Percentiles rank a stretch among this genome's conserved stretches.
These are phyloP conservation scores for Auricularia auricula-judae DNA, from an alignment of 768 basidiomycete genomes.

Conservation along the genomic window DNA sequence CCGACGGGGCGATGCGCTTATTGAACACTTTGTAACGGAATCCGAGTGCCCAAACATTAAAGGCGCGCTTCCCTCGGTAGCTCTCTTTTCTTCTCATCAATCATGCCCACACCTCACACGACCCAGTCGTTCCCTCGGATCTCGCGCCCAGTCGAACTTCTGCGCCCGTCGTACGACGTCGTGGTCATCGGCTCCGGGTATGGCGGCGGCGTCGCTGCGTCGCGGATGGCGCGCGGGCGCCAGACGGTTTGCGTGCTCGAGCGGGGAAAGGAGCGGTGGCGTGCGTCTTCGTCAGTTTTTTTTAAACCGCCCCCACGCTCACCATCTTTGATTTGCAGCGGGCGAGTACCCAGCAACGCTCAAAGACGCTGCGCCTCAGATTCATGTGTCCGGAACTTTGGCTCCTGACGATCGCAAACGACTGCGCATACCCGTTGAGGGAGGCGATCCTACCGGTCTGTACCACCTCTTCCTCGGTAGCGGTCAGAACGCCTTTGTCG, in stretches of 20 bases:
- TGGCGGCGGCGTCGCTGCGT: slow-evolving; percentile 4
- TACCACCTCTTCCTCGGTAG: slow-evolving; percentile 1
- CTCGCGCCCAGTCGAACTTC: background rate
- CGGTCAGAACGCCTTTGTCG: slow-evolving; percentile 3
- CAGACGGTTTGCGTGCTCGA: slow-evolving; percentile 2
- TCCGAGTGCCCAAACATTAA: too few species aligned
- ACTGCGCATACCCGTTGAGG: background rate
- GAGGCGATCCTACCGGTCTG: background rate
- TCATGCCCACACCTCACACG: background rate
- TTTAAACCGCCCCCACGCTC: too few species aligned
- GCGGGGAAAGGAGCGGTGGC: slow-evolving; percentile 1
- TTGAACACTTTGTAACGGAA: too few species aligned
- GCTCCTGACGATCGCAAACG: background rate
- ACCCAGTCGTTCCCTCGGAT: background rate
- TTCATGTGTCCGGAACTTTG: background rate
- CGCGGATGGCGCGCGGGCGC: slow-evolving; percentile 3
- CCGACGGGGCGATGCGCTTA: too few species aligned
- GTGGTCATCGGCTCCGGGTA: slow-evolving; percentile 3
- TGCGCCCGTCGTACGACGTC: background rate
- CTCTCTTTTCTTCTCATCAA: too few species aligned
- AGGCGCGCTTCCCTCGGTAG: too few species aligned
- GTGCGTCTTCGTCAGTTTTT: background rate
- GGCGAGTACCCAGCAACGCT: slow-evolving; percentile 2
- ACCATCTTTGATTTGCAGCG: background rate
- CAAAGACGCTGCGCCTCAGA: background rate